A percentile compares a stretch with the other conserved stretches of the same genome.
Evolutionary conservation across 768 basidiomycete genomes (phyloP).

Genomic region (Pleurotus tuber-regium): DNA sequence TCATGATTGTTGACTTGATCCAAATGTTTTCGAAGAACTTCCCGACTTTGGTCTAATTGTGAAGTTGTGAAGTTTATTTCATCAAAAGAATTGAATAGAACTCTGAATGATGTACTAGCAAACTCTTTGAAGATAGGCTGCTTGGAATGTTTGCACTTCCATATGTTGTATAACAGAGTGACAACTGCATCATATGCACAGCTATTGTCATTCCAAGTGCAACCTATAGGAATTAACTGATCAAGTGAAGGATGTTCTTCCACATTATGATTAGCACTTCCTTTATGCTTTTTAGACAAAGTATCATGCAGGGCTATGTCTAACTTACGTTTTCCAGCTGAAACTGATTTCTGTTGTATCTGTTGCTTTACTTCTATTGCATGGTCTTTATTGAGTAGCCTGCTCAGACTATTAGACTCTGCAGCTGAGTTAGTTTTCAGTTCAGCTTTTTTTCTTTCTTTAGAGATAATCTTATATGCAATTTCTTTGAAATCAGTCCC

Average conservation of each 20-base stretch:
- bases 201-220: slow-evolving; percentile 24
- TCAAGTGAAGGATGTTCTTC: background rate
- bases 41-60: background rate
- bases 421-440: no score
- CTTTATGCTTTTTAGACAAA: background rate
- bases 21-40: background rate
- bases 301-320: no score
- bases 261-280: background rate
- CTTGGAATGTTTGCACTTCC: slow-evolving; percentile 10
- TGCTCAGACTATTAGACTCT: no score
- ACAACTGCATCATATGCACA: slow-evolving; percentile 30
- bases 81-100: background rate
- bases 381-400: background rate
- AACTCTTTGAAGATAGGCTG: background rate
- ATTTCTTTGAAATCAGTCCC: no score
- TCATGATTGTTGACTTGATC: no score
- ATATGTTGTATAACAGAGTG: slow-evolving; percentile 20
- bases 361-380: background rate
- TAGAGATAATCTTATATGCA: no score
- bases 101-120: background rate
- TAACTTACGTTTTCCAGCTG: background rate
- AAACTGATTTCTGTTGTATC: background rate
- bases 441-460: no score
- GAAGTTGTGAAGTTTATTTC: background rate
- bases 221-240: slow-evolving; percentile 7